Conservation (phyloP, 2,329 filamentous ascomycete species). For the Aspergillus sp. region DNA sequence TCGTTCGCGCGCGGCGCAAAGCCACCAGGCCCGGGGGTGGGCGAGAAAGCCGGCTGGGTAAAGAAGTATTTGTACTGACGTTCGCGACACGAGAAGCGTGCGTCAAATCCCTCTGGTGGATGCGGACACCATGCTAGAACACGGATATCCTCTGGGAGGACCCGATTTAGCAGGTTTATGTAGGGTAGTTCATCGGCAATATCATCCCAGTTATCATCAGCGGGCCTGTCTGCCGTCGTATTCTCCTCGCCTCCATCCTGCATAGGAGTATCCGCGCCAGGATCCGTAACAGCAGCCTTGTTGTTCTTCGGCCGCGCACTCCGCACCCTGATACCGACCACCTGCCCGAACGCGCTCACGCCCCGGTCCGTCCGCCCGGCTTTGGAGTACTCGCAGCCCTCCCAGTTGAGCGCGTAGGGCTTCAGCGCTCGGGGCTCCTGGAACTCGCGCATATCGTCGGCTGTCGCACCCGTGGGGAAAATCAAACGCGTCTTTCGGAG, state of each 20-base stretch:
- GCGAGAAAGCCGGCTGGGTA: slow-evolving; percentile 83
- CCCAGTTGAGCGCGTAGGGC: slow-evolving; percentile 64
- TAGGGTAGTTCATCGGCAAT: slow-evolving; percentile 82
- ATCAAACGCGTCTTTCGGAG: slow-evolving; percentile 79
- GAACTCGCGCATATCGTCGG: slow-evolving; percentile 33
- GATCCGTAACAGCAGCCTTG: slow-evolving; percentile 1
- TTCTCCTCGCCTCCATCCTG: slow-evolving; percentile 13
- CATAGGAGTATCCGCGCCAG: slow-evolving; percentile 12
- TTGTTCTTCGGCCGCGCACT: slow-evolving; percentile 65
- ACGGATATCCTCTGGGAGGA: slow-evolving; percentile 85
- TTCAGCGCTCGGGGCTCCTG: slow-evolving; percentile 38
- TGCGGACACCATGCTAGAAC: slow-evolving; percentile 89
- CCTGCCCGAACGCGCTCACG: slow-evolving; percentile 95
- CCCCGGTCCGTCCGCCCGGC: slow-evolving; percentile 90
- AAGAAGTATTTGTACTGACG: slow-evolving; percentile 96
- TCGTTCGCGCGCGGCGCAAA: slow-evolving; percentile 35
- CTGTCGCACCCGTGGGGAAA: slow-evolving; percentile 58
- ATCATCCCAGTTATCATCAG: slow-evolving; percentile 57
- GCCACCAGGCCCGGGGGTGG: slow-evolving; percentile 57
- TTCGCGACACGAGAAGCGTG: slow-evolving; percentile 88
- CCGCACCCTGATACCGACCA: slow-evolving; percentile 77
- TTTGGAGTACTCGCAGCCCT: slow-evolving; percentile 87
- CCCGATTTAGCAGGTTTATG: slow-evolving; percentile 75
- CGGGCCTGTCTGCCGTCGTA: slow-evolving; percentile 22
- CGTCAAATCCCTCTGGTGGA: slow-evolving; percentile 76